Evolutionary conservation across 805 yeast species (phyloP).

Genomic region (Lipomyces anomalus): DNA sequence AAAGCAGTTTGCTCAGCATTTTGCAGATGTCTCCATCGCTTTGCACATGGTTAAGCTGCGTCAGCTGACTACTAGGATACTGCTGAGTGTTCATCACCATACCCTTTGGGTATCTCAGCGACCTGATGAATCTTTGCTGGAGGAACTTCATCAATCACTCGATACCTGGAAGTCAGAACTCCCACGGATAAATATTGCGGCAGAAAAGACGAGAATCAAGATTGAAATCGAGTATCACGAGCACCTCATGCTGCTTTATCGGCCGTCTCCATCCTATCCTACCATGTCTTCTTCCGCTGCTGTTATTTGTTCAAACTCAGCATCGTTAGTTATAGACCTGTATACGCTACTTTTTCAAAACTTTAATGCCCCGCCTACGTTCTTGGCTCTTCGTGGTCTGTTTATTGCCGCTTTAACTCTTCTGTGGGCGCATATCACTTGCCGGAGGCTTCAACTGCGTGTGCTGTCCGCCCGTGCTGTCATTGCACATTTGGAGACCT

Average conservation of each 20-base stretch:
- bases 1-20: neutral
- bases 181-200: constrained; percentile 12
- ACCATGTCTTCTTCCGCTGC: constrained; percentile 12
- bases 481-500: constrained; percentile 1
- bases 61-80: constrained; percentile 8
- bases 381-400: constrained; percentile 7
- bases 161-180: constrained; percentile 8
- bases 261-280: constrained; percentile 15
- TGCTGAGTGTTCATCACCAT: neutral
- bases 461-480: constrained; percentile 2
- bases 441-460: constrained; percentile 2
- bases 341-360: constrained; percentile 5
- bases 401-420: constrained; percentile 17
- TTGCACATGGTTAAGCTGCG: constrained; percentile 18
- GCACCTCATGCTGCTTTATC: constrained; percentile 15
- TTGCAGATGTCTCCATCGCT: constrained; percentile 12
- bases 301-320: constrained; percentile 8
- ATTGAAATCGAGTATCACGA: constrained; percentile 20
- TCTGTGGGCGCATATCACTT: constrained; percentile 14
- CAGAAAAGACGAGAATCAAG: constrained; percentile 14
- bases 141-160: constrained; percentile 7
- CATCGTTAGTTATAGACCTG: constrained; percentile 11
- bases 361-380: constrained; percentile 5
- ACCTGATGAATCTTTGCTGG: constrained; percentile 6
- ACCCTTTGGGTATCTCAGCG: neutral